phyloP scores from a whole-genome alignment of 352 stramenopile genomes.

The Phytopythium montanum region DNA sequence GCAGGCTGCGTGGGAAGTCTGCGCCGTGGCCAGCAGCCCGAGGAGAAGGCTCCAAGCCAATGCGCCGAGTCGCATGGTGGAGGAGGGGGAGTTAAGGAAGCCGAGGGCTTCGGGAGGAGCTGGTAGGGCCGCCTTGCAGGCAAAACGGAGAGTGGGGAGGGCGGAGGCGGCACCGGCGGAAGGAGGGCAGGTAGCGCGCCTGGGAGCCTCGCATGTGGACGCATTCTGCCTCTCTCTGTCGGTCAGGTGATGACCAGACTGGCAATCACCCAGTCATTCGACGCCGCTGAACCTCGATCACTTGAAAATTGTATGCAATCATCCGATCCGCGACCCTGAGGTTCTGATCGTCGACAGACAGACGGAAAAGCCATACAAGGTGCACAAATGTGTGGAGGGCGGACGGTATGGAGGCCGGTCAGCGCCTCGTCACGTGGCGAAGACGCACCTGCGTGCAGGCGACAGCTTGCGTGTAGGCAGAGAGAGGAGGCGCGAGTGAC shows the following conservation, averaged over 20 bases:
- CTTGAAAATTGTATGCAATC: neutral
- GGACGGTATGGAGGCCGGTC: neutral
- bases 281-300: neutral
- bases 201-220: no score
- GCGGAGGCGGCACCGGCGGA: neutral
- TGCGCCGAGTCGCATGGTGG: conserved; percentile 13
- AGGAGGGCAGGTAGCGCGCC: neutral
- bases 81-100: neutral
- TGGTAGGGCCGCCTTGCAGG: conserved; percentile 3
- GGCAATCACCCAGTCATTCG: neutral
- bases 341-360: no score
- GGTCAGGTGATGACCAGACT: neutral
- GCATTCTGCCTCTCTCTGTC: neutral
- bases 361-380: no score
- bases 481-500: neutral
- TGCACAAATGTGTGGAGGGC: neutral
- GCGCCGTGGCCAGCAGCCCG: conserved; percentile 5
- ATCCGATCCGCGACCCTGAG: neutral
- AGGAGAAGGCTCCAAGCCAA: conserved; percentile 5
- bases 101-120: neutral
- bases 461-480: neutral
- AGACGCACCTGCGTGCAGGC: neutral
- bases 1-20: neutral
- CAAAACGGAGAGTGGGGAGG: conserved; percentile 14
- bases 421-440: neutral